Evolutionary conservation across 305 asterid genomes (phyloP).

Genomic region (Fraxinus paxiana): DNA sequence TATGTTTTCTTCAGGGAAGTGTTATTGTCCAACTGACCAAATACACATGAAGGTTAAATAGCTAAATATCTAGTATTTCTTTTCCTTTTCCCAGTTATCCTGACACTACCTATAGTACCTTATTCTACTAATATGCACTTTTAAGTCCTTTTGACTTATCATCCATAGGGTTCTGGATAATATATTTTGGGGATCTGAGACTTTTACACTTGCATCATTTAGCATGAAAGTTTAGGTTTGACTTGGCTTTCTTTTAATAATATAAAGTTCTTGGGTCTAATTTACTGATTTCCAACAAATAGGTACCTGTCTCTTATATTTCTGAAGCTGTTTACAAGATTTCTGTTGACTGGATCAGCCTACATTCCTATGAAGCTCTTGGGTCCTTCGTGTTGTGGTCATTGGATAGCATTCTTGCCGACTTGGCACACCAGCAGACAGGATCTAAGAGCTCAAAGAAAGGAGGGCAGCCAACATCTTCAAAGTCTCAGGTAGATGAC

Average conservation of each 20-base stretch:
- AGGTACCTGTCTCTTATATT: constrained; percentile 72
- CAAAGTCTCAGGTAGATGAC: constrained; percentile 75
- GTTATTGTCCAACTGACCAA: neutral
- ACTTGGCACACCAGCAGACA: constrained; percentile 47
- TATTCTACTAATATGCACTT: neutral
- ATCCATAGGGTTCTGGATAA: neutral
- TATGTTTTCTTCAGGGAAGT: neutral
- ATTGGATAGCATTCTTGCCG: constrained; percentile 64
- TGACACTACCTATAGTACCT: neutral
- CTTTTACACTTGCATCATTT: neutral
- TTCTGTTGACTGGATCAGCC: constrained; percentile 77
- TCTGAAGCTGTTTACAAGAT: constrained; percentile 65
- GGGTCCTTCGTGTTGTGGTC: constrained; percentile 70
- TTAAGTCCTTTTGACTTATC: neutral
- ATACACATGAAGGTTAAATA: neutral
- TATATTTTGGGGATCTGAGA: neutral
- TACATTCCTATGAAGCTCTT: constrained; percentile 57
- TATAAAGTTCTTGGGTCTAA: neutral
- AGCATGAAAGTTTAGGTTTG: neutral
- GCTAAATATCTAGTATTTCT: neutral
- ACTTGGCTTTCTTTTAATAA: neutral
- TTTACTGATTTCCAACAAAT: constrained; percentile 21
- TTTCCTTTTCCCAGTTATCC: neutral
- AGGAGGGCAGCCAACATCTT: constrained; percentile 54
- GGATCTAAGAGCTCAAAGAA: constrained; percentile 65